Percentiles rank a stretch among this genome's conserved stretches.
phyloP scores from a whole-genome alignment of 345 rosid genomes.

The Eutrema heterophyllum region DNA sequence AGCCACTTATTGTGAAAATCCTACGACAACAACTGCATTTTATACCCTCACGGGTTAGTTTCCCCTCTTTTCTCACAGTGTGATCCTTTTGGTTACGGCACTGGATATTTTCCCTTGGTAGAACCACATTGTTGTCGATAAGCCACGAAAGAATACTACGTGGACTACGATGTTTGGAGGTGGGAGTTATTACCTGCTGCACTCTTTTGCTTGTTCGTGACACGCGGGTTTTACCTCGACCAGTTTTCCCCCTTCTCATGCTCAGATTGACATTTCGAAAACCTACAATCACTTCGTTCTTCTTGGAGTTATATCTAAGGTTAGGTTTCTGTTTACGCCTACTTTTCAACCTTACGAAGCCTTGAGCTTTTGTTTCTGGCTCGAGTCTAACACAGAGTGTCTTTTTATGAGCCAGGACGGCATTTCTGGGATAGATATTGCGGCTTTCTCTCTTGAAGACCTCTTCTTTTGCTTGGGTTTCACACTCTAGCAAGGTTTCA shows the following conservation, averaged over 20 bases:
- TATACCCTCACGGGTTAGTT: slow-evolving; percentile 59
- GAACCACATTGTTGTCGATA: slow-evolving; percentile 53
- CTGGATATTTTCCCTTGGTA: slow-evolving; percentile 56
- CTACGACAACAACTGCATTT: slow-evolving; percentile 62
- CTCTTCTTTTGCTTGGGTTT: neutral
- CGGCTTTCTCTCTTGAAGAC: neutral
- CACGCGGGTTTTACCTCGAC: slow-evolving; percentile 24
- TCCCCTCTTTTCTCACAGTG: slow-evolving; percentile 42
- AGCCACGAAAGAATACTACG: slow-evolving; percentile 67
- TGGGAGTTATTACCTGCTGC: slow-evolving; percentile 35
- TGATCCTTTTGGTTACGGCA: slow-evolving; percentile 30
- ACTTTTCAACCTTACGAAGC: slow-evolving; percentile 20
- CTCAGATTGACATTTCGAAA: slow-evolving; percentile 4
- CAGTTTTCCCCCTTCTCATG: slow-evolving; percentile 12
- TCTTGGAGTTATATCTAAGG: neutral
- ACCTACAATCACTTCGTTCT: slow-evolving; percentile 12
- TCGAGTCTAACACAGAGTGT: neutral
- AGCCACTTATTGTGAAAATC: slow-evolving; percentile 43
- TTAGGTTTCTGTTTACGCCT: slow-evolving; percentile 21
- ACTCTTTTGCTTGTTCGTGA: slow-evolving; percentile 50
- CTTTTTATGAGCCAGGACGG: neutral
- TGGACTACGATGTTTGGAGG: slow-evolving; percentile 38
- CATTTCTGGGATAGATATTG: neutral
- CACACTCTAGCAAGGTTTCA: neutral
- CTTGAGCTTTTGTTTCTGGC: slow-evolving; percentile 11